Percentiles rank a stretch among this genome's conserved stretches.
Conservation (phyloP, 208 protist genomes). For the Trypanosoma avium region DNA sequence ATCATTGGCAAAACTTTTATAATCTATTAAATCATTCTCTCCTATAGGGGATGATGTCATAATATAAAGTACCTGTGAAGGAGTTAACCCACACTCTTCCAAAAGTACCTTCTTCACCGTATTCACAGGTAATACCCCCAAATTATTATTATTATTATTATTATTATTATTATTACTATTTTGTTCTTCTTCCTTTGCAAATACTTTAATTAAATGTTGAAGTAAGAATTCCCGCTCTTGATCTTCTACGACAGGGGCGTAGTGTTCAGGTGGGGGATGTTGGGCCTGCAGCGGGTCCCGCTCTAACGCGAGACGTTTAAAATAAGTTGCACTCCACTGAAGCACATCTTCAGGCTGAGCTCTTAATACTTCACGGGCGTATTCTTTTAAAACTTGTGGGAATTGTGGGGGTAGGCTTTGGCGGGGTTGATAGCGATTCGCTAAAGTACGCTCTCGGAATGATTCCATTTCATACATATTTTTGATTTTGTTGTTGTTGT, state of each 20-base stretch:
- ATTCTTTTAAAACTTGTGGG: slow-evolving; percentile 87
- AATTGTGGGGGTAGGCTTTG: slow-evolving; percentile 89
- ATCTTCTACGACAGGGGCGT: slow-evolving; percentile 36
- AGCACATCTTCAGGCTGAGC: slow-evolving; percentile 91
- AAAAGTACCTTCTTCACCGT: slow-evolving; percentile 51
- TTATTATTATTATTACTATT: too few relatives aligned
- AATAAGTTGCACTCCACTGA: slow-evolving; percentile 91
- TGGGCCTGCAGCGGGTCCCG: slow-evolving; percentile 56
- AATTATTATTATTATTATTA: slow-evolving; percentile 46
- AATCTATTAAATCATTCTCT: slow-evolving; percentile 62
- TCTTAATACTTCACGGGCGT: slow-evolving; percentile 92
- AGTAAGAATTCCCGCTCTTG: slow-evolving; percentile 26
- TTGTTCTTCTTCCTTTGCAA: too few relatives aligned
- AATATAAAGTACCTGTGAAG: slow-evolving; percentile 79
- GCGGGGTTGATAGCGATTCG: slow-evolving; percentile 86
- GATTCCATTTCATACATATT: slow-evolving; percentile 38
- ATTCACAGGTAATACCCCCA: slow-evolving; percentile 45
- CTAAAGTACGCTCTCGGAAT: slow-evolving; percentile 84
- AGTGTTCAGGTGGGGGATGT: slow-evolving; percentile 37
- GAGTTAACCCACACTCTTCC: slow-evolving; percentile 58
- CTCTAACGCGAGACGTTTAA: slow-evolving; percentile 83
- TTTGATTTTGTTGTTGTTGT: not conserved
- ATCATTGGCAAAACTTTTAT: slow-evolving; percentile 55
- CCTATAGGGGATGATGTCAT: slow-evolving; percentile 53
- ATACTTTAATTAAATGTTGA: slow-evolving; percentile 55